Evolutionary conservation across 305 asterid species (phyloP).

Genomic region (Rubia balearica): DNA sequence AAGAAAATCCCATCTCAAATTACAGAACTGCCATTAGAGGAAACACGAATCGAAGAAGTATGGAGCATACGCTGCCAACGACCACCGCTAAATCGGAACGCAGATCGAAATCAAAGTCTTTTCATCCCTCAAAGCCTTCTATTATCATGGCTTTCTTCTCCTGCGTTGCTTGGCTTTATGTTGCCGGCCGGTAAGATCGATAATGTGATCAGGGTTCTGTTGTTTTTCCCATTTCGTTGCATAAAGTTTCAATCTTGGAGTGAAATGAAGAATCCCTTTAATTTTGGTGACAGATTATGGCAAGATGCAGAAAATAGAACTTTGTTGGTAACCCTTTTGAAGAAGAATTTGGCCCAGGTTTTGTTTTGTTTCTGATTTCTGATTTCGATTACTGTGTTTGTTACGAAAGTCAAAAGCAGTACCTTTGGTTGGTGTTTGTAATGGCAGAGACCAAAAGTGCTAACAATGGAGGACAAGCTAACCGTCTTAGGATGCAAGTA

Average conservation of each 20-base stretch:
- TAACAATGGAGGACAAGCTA: conserved; percentile 86
- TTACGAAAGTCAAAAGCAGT: neutral
- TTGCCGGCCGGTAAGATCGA: conserved; percentile 62
- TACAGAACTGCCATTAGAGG: neutral
- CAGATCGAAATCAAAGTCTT: conserved; percentile 64
- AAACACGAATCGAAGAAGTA: conserved; percentile 3
- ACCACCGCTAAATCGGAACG: conserved; percentile 47
- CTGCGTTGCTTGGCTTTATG: conserved; percentile 84
- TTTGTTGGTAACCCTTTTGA: conserved; percentile 47
- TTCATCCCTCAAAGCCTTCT: conserved; percentile 57
- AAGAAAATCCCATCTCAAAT: neutral
- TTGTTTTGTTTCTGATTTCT: neutral
- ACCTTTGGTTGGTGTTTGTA: conserved; percentile 5
- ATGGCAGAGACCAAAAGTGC: conserved; percentile 65
- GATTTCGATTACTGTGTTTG: neutral
- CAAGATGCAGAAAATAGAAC: conserved; percentile 82
- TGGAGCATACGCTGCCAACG: conserved; percentile 55
- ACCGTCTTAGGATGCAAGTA: conserved; percentile 91
- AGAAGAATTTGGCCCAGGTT: conserved; percentile 68
- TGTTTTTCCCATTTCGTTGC: neutral
- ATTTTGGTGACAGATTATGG: conserved; percentile 53
- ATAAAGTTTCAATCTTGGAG: neutral
- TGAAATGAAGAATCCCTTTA: neutral
- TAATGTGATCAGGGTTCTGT: neutral
- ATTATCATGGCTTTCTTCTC: conserved; percentile 57